Base-by-base conservation (phyloP, 495 filamentous ascomycete genomes). In the Hypoxylon trugodes region DNA sequence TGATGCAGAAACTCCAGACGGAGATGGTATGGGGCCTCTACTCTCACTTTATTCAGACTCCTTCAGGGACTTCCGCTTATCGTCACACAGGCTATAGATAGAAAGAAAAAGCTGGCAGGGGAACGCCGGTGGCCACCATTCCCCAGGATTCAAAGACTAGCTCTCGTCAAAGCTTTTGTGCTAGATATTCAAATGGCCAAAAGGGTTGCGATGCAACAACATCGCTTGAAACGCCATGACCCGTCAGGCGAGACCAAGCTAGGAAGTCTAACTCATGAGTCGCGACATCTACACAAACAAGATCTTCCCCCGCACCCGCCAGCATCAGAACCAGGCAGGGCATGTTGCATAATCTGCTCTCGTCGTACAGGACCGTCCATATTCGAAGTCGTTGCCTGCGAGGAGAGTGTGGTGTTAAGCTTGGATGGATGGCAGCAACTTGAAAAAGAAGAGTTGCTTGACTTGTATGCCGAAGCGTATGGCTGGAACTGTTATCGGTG, bases 341-440 rank as follows among this genome's bases (percentile, higher is more conserved):
- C 49, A 3, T 66, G 62, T 15, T 66, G 62, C 22, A 24, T 49
- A 9, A 66, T 66, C 15, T 66, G 63, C 33, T 57, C 63, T 13
- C 63, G 63, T 18, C 45, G 47, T 1, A 61, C 57, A 3, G 57
- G 56, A 6, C 63, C 63, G 6, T 66, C 63, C 3, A 66, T 66
- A 42, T 66, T 66, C 38, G 63, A 66, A 15, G 57, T 66, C 10
- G 63, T 66, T 16, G 28, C 56, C 16, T 66, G 63, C 19, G 57
- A 66, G 13, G 63, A 66, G 37, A 66, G 63, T 40, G 63, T 66
- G 19, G 63, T 66, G 18, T 26, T 61, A n/a, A 52, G 63, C 42
- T 36, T 66, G 12, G 57, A 66, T 0, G 63, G 50, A 4, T 66
- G 63, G 63, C 36, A 66, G 40, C 32, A 57, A 0, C 49, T 66